Evolutionary conservation across 768 basidiomycete species (phyloP).

Genomic region (Boletus rufocinnamomeus): DNA sequence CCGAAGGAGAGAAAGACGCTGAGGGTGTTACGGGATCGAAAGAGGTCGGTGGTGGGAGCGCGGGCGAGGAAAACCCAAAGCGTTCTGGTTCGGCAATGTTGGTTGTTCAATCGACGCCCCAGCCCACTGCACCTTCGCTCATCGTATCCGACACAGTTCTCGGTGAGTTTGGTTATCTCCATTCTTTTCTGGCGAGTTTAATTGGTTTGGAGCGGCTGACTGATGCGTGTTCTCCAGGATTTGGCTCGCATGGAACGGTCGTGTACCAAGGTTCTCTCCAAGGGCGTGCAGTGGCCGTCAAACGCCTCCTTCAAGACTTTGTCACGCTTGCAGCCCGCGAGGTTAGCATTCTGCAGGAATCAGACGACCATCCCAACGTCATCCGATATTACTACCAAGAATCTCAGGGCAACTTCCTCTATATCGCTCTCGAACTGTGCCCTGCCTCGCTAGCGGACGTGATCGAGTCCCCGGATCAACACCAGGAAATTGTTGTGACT

Average conservation of each 20-base stretch:
- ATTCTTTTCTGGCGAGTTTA: background rate
- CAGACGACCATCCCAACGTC: slow-evolving; percentile 98
- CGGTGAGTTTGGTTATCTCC: slow-evolving; percentile 48
- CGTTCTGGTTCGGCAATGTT: slow-evolving; percentile 16
- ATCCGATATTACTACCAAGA: slow-evolving; percentile 99
- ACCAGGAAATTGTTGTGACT: slow-evolving; percentile 72
- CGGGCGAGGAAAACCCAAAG: slow-evolving; percentile 20
- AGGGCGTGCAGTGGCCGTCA: slow-evolving; percentile 97
- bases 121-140: slow-evolving; percentile 47
- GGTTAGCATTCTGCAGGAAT: slow-evolving; percentile 92
- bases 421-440: slow-evolving; percentile 95
- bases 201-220: slow-evolving; percentile 3
- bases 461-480: slow-evolving; percentile 75
- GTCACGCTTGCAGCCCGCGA: slow-evolving; percentile 93
- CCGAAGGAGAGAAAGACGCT: slow-evolving; percentile 28
- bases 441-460: slow-evolving; percentile 88
- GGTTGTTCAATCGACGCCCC: slow-evolving; percentile 29
- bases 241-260: slow-evolving; percentile 95
- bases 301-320: slow-evolving; percentile 93
- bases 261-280: slow-evolving; percentile 95
- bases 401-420: slow-evolving; percentile 88
- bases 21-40: slow-evolving; percentile 32
- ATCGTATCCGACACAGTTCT: slow-evolving; percentile 73
- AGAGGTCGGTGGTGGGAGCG: slow-evolving; percentile 37
- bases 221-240: slow-evolving; percentile 53